Evolutionary conservation across 2,329 filamentous ascomycete genomes (phyloP), one percentile per base, ranked within the genome.

Genomic region (Colletotrichum melonis): DNA sequence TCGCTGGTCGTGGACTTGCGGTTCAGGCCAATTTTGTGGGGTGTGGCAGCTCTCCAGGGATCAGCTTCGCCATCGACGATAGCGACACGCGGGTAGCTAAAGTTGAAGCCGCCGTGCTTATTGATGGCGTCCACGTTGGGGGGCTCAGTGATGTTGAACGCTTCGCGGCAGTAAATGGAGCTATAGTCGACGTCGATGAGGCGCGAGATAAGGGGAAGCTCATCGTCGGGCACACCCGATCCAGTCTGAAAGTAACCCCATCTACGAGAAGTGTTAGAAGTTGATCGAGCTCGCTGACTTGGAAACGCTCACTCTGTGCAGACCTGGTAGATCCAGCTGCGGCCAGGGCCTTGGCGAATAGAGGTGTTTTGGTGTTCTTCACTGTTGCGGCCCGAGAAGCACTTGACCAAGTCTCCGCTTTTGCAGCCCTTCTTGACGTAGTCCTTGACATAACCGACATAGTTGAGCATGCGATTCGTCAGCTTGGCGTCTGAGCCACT

Each of bases 191-290:
- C 77, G 74, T 92, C 89, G 46, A 94, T 85, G 4, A 91, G 86
- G 16, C 94, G 92, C 1, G 94, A 96, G 63, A 97, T 86, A 6
- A 97, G 81, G 0, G 94, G 92, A 1, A 92, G 87, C 67, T 91
- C 87, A 71, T 89, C 84, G 0, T 84, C 77, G 0, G 94, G 94
- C 0, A 92, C 91, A 30, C 91, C 90, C 5, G 90, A 92, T 60
- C 94, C 94, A 0, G 93, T 94, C 76, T 92, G 89, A 63, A 95
- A 90, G 82, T 90, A 97, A 11, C 94, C 94, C 94, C 93, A 97
- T 87, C 90, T 89, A 16, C 59, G 22, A 72, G 70, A 60, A 76
- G 5, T 63, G 65, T 78, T 67, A 77, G 76, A 52, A 12, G n/a
- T 4, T 11, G 8, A 3, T 16, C 1, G 4, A 28, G 35, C 5